Conservation (phyloP, 202 grass and related monocot genomes). For the Schoenoplectus tabernaemontani region DNA sequence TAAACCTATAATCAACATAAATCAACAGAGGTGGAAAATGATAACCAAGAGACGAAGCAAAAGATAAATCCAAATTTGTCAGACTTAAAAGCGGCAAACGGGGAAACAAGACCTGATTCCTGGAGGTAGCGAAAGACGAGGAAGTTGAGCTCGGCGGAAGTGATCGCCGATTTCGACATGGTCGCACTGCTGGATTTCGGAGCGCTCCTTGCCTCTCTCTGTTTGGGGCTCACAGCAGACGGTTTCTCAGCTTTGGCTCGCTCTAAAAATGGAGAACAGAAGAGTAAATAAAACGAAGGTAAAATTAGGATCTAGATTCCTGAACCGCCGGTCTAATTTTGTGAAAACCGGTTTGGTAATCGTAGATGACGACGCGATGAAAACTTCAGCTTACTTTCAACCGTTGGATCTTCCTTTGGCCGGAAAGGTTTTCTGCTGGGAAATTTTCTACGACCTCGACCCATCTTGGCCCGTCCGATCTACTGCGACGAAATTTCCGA, state of each 20-base stretch:
- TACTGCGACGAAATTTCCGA: too few relatives aligned
- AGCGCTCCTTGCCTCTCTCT: not conserved
- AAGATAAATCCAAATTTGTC: not conserved
- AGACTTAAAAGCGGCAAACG: not conserved
- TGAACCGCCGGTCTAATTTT: not conserved
- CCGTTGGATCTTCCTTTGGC: too few relatives aligned
- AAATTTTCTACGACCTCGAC: too few relatives aligned
- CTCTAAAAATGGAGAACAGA: not conserved
- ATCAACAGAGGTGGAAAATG: not conserved
- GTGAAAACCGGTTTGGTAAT: not conserved
- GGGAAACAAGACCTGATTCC: constrained; percentile 48
- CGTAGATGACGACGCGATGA: not conserved
- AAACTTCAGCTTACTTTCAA: not conserved
- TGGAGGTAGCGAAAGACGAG: constrained; percentile 94
- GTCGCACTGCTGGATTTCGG: not conserved
- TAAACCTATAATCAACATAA: not conserved
- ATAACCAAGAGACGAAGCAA: not conserved
- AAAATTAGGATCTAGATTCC: not conserved
- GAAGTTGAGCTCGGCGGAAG: constrained; percentile 79
- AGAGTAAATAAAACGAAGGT: not conserved
- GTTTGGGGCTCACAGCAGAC: not conserved
- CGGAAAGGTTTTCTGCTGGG: too few relatives aligned
- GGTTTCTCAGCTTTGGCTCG: too few relatives aligned
- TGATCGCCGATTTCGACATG: constrained; percentile 38
- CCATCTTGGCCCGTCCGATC: too few relatives aligned